These are phyloP conservation scores for Triticum urartu DNA, from an alignment of 176 grass and related monocot species.

Conservation along the genomic window DNA sequence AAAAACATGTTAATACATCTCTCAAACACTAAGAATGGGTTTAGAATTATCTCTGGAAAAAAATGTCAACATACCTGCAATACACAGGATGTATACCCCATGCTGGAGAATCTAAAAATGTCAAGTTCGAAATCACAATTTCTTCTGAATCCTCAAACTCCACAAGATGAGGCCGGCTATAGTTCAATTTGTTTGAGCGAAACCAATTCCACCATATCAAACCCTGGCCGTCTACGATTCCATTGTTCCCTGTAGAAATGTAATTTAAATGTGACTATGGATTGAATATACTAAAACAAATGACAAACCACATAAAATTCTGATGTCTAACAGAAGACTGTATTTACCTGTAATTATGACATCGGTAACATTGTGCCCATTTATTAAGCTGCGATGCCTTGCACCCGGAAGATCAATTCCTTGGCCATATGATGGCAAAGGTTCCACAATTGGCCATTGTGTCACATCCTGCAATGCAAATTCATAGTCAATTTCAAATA, in stretches of 20 bases:
- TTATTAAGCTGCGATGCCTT: conserved; percentile 80
- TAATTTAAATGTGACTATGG: neutral
- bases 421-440: conserved; percentile 82
- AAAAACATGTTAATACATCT: conserved; percentile 1
- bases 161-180: conserved; percentile 89
- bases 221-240: conserved; percentile 75
- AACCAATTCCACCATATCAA: conserved; percentile 89
- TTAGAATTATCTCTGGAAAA: neutral
- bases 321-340: neutral
- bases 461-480: conserved; percentile 51
- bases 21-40: conserved; percentile 17
- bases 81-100: conserved; percentile 90
- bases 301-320: neutral
- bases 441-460: conserved; percentile 73
- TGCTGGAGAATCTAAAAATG: conserved; percentile 73
- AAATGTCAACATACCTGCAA: conserved; percentile 49
- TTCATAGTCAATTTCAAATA: neutral
- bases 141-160: conserved; percentile 70
- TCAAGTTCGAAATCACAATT: conserved; percentile 70
- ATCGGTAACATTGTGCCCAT: conserved; percentile 69
- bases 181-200: conserved; percentile 56
- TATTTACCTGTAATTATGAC: conserved; percentile 76
- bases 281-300: neutral
- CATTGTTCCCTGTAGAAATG: conserved; percentile 54
- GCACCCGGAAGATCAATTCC: conserved; percentile 73